Percentiles rank a stretch among this genome's conserved stretches.
Evolutionary conservation across 805 yeast genomes (phyloP).

Genomic region (Teunomyces panamensis): DNA sequence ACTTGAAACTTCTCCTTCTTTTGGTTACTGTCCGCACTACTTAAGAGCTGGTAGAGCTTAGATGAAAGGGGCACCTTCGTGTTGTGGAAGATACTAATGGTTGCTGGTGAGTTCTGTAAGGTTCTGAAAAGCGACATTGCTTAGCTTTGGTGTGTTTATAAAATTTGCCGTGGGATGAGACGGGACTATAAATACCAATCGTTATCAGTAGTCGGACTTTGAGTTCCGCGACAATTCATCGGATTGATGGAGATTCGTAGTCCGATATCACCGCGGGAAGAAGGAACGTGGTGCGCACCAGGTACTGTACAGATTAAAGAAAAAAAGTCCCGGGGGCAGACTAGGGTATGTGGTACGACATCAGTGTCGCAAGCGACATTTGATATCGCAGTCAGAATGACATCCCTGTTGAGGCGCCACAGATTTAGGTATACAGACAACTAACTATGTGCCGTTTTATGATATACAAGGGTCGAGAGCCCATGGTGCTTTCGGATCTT

Average conservation of each 20-base stretch:
- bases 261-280: neutral
- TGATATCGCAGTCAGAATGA: neutral
- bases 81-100: conserved; percentile 41
- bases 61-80: conserved; percentile 31
- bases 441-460: conserved; percentile 84
- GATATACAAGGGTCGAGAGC: conserved; percentile 88
- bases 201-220: conserved; percentile 3
- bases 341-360: neutral
- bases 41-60: conserved; percentile 27
- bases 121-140: conserved; percentile 41
- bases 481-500: conserved; percentile 79
- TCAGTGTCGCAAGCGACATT: neutral
- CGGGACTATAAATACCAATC: neutral
- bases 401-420: neutral
- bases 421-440: neutral
- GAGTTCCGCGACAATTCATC: neutral
- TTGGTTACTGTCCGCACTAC: conserved; percentile 28
- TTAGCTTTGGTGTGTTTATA: neutral
- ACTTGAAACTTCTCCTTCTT: conserved; percentile 28
- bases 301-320: neutral
- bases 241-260: neutral
- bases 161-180: neutral
- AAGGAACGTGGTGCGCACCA: conserved; percentile 1
- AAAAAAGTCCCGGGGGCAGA: neutral
- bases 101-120: conserved; percentile 40